Conservation (phyloP, 176 grass and related monocot species). For the Carex littledalei region DNA sequence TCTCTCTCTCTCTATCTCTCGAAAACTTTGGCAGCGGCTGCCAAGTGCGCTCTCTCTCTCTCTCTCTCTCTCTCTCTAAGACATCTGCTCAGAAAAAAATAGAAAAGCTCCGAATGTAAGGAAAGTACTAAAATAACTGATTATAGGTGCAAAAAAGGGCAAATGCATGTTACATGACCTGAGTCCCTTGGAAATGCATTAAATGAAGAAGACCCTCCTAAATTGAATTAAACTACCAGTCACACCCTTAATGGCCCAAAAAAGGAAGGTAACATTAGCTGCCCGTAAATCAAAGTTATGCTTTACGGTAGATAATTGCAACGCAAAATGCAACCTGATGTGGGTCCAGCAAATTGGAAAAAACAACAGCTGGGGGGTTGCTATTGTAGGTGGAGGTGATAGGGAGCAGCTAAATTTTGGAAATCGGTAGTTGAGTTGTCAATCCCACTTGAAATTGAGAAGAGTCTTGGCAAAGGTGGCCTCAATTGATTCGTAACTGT, state of each 20-base stretch:
- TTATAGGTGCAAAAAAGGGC: constrained; percentile 7
- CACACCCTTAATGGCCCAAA: neutral
- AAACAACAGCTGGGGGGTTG: constrained; percentile 32
- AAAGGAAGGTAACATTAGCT: neutral
- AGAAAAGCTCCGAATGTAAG: neutral
- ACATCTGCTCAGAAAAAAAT: constrained; percentile 33
- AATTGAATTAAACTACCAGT: neutral
- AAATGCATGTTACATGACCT: neutral
- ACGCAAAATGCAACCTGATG: neutral
- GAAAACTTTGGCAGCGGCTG: too few species aligned
- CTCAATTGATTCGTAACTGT: neutral
- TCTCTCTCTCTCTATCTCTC: neutral
- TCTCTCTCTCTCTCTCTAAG: constrained; percentile 16
- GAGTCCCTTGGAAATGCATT: neutral
- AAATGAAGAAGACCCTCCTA: constrained; percentile 4
- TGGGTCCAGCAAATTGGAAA: constrained; percentile 17
- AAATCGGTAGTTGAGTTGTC: constrained; percentile 58
- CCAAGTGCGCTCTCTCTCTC: neutral
- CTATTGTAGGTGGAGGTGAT: constrained; percentile 43
- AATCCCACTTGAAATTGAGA: constrained; percentile 17
- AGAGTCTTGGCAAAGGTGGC: neutral
- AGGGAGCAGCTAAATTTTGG: constrained; percentile 23
- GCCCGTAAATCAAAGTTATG: constrained; percentile 10
- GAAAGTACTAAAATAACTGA: constrained; percentile 16
- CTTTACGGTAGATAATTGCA: neutral